Conservation (phyloP, 208 protist genomes). For the Trypanosoma brucei region DNA sequence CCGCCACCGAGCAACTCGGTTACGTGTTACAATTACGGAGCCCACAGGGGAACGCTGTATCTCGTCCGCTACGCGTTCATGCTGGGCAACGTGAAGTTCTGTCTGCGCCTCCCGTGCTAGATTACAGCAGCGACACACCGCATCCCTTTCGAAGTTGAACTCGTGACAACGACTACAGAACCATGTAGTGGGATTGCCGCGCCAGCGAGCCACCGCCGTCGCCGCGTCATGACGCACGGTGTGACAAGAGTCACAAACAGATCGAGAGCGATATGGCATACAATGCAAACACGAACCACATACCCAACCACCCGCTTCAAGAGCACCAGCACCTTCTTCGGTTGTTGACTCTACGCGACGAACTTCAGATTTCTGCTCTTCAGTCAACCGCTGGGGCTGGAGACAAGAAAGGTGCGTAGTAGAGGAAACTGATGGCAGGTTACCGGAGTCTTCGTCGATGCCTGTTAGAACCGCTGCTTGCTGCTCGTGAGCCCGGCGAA, state of each 20-base stretch:
- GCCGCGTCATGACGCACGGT: conserved; percentile 48
- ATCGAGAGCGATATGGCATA: conserved; percentile 32
- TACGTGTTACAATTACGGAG: conserved; percentile 49
- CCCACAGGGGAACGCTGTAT: conserved; percentile 30
- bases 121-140: conserved; percentile 41
- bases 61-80: conserved; percentile 41
- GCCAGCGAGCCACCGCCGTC: conserved; percentile 13
- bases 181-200: conserved; percentile 25
- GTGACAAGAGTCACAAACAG: conserved; percentile 44
- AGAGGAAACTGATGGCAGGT: not conserved
- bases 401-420: not conserved
- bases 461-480: conserved; percentile 2
- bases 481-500: conserved; percentile 24
- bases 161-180: conserved; percentile 44
- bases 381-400: conserved; percentile 1
- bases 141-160: conserved; percentile 29
- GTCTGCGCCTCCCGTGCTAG: conserved; percentile 1
- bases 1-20: conserved; percentile 58
- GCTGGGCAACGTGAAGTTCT: conserved; percentile 11
- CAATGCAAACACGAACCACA: conserved; percentile 40
- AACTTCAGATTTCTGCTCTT: conserved; percentile 10
- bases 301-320: conserved; percentile 50
- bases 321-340: conserved; percentile 22
- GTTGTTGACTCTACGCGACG: conserved; percentile 16
- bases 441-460: not conserved